phyloP scores from a whole-genome alignment of 805 yeast species.

The Saccharomycopsis selenospora region DNA sequence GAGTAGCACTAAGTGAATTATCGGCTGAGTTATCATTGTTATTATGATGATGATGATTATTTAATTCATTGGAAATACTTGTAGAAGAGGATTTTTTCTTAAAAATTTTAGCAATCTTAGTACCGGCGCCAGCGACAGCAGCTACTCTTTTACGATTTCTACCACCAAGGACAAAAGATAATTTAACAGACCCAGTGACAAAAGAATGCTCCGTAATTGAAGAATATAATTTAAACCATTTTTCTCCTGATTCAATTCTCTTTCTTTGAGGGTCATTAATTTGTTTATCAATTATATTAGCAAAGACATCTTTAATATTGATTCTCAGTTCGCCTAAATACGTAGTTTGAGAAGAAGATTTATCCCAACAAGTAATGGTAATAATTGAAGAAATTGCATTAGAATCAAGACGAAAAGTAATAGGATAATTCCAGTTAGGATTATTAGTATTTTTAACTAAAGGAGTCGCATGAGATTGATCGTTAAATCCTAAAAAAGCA shows the following conservation, averaged over 20 bases:
- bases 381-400: slow-evolving; percentile 8
- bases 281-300: slow-evolving; percentile 21
- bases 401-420: slow-evolving; percentile 5
- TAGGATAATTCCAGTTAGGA: slow-evolving; percentile 15
- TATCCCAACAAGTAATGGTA: slow-evolving; percentile 19
- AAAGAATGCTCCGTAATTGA: slow-evolving; percentile 34
- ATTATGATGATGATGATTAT: too few species aligned
- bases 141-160: slow-evolving; percentile 21
- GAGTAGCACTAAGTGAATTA: neutral
- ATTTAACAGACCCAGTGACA: slow-evolving; percentile 42
- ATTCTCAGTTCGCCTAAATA: slow-evolving; percentile 19
- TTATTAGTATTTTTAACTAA: slow-evolving; percentile 1
- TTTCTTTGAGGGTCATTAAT: slow-evolving; percentile 15
- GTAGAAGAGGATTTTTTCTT: too few species aligned
- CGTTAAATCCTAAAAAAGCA: slow-evolving; percentile 12
- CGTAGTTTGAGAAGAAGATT: slow-evolving; percentile 7
- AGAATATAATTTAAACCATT: slow-evolving; percentile 41
- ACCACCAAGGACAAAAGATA: slow-evolving; percentile 35
- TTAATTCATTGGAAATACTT: too few species aligned
- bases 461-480: slow-evolving; percentile 9
- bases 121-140: slow-evolving; percentile 8
- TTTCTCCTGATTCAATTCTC: slow-evolving; percentile 24
- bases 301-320: slow-evolving; percentile 14
- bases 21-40: neutral
- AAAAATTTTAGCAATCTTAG: slow-evolving; percentile 20